Percentiles rank a stretch among this genome's conserved stretches.
Evolutionary conservation across 129 eudicot species (phyloP).

Genomic region (Saposhnikovia divaricata): DNA sequence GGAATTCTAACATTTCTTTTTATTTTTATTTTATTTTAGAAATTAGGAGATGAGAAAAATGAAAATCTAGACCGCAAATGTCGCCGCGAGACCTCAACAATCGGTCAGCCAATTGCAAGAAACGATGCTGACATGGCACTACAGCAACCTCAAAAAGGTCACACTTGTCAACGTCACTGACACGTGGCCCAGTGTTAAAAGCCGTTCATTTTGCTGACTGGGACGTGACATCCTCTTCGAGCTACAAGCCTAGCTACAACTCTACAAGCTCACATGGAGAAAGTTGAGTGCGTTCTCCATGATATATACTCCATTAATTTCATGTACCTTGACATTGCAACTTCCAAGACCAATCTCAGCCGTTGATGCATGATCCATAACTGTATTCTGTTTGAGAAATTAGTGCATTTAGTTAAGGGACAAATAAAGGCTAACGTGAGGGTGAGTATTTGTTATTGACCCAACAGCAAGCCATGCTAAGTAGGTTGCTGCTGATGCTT

Average conservation of each 20-base stretch:
- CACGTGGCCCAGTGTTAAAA: background rate
- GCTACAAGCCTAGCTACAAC: background rate
- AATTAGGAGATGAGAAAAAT: background rate
- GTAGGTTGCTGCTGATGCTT: background rate
- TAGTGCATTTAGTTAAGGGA: background rate
- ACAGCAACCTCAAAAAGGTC: background rate
- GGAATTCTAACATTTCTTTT: too few relatives aligned
- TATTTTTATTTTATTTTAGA: too few relatives aligned
- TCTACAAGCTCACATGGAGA: background rate
- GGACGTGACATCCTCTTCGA: background rate
- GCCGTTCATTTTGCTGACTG: background rate
- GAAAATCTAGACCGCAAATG: background rate
- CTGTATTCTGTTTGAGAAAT: background rate
- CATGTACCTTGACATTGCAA: background rate
- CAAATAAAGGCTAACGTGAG: background rate
- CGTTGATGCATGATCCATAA: slow-evolving; percentile 1
- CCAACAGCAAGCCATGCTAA: slow-evolving; percentile 4
- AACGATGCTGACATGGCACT: background rate
- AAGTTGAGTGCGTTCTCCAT: background rate
- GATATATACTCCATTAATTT: background rate
- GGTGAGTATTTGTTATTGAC: background rate
- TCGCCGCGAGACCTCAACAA: background rate
- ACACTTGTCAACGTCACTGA: background rate
- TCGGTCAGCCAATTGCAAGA: background rate
- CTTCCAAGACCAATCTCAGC: background rate